A percentile compares a stretch with the other conserved stretches of the same genome.
These are phyloP conservation scores for Polymyxa betae DNA, from an alignment of 208 protist species.

Conservation along the genomic window DNA sequence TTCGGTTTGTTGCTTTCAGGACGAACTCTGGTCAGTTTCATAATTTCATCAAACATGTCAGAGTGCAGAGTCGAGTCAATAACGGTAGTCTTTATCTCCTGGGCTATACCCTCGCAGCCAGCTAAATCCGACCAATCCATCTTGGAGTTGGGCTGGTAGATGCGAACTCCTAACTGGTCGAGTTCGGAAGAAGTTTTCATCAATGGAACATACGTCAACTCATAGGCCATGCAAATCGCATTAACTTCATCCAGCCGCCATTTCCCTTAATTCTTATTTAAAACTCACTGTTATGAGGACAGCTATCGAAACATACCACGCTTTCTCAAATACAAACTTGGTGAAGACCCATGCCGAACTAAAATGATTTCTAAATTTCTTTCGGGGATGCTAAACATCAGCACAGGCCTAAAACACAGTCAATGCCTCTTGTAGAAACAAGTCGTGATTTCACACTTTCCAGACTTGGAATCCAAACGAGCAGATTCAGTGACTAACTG, in stretches of 20 bases:
- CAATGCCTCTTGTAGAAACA: background rate
- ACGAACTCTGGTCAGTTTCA: constrained; percentile 16
- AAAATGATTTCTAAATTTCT: background rate
- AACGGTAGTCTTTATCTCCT: constrained; percentile 33
- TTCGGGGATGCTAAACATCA: background rate
- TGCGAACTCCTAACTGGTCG: background rate
- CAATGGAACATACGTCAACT: constrained; percentile 26
- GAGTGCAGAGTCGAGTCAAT: background rate
- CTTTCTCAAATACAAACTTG: constrained; percentile 1
- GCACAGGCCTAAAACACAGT: constrained; percentile 18
- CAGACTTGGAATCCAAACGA: background rate
- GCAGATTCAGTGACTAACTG: background rate
- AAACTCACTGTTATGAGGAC: background rate
- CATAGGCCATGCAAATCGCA: background rate
- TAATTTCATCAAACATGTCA: constrained; percentile 39
- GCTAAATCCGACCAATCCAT: constrained; percentile 7
- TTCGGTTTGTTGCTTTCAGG: constrained; percentile 29
- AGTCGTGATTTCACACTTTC: background rate
- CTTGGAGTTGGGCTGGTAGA: constrained; percentile 11
- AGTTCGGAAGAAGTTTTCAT: background rate
- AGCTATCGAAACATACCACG: background rate
- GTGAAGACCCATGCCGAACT: background rate
- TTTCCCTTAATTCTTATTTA: background rate
- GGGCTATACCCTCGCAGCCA: background rate
- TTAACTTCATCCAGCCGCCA: constrained; percentile 20